Base-by-base conservation (phyloP, 331 rosid species). In the Saraca asoca region DNA sequence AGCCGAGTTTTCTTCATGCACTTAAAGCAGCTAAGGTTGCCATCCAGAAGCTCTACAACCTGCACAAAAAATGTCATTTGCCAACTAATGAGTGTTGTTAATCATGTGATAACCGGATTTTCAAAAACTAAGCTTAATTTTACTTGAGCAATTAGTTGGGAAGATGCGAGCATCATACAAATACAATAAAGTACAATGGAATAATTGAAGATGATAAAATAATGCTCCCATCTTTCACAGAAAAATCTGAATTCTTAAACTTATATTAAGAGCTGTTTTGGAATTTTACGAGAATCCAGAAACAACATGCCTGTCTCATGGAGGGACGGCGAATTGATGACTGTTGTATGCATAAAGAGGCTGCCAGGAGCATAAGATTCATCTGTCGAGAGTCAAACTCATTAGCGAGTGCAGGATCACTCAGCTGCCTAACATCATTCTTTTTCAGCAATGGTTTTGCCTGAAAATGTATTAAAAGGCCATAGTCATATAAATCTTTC, bases 381-480 rank as follows among this genome's bases (percentile, higher is more conserved):
- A 85, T 64, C 64, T 94, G 82, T 29, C 68, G 64, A 29, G 72
- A 59, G 66, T 90, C 78, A 43, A 75, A 90, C 13, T 80, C 77
- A 34, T 76, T 73, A 5, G 45, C 81, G 53, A 90, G 71, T 58
- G 87, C 80, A 52, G 88, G 82, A 87, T 94, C 99, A 58, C 77
- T 65, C 7, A 94, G 68, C 76, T 78, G 88, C 76, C 49, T 73
- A 0, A 83, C 63, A 18, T 75, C 81, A 72, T 82, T 81, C 72
- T 86, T 90, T 75, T 77, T 90, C 71, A 94, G 79, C 83, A 94
- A 79, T 17, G 99, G 96, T 74, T 82, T 90, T 64, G 97, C 97
- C 99, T 94, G 58, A 63, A 46, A 68, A 50, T 33, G 49, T 50
- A 74, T 38, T 44, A 7, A 16, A 20, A 65, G 58, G 8, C 6